Base-by-base conservation (phyloP, 495 filamentous ascomycete genomes). In the Aspergillus carlsbadensis region DNA sequence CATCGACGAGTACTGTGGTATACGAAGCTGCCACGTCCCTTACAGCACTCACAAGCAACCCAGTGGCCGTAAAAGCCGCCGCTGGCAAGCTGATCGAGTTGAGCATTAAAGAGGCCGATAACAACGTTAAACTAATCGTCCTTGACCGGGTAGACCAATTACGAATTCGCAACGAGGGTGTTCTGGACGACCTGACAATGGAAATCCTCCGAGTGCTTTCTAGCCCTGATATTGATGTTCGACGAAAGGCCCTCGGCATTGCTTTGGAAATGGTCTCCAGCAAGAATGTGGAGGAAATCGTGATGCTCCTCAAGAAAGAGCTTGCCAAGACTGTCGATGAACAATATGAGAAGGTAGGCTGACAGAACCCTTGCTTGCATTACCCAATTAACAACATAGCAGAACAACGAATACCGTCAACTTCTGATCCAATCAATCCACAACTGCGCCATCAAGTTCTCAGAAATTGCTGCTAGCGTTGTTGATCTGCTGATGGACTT, bases 401-500 rank as follows among this genome's bases (percentile, higher is more conserved):
- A 87, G 84, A 98, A 97, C 75, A 90, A 83, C 75, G 94, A 98
- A 70, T 98, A 99, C 70, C 89, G 95, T 59, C 91, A 94, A 70
- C 79, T 98, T 2, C 79, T 99, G 45, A 96, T 99, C 60, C 91
- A 97, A 69, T 90, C 92, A 44, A 98, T 99, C 65, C 95, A 99
- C 72, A 90, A 90, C 66, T 98, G 93, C 70, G 95, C 95, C 55
- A 96, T 99, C 78, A 96, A 94, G 68, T 97, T 97, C 75, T 97
- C 95, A 4, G 95, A 98, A 71, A 91, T 98, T 49, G 95, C 95
- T 45, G 90, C 93, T 35, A 96, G 90, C 67, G 95, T 98, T 43
- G 95, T 99, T 52, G 95, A 91, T 54, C 80, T 96, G 7, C 77
- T 99, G n/a, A 99, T 99, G 92, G 94, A 99, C 66, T 97, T 98